Conservation (phyloP, 2,329 filamentous ascomycete species). For the Thielaviopsis musarum region DNA sequence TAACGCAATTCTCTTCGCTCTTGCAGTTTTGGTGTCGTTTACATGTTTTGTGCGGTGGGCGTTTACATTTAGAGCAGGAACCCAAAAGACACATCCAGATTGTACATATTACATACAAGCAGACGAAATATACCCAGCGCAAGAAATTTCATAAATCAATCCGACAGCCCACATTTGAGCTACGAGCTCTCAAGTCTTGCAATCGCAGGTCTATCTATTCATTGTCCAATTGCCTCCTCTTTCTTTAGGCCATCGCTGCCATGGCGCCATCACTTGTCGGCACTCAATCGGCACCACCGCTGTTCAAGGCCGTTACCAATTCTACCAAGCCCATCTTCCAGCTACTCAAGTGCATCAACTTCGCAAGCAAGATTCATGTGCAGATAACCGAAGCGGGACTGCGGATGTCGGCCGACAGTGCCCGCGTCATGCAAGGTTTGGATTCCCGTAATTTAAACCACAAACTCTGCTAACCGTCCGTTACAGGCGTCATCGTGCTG, state of each 20-base stretch:
- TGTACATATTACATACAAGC: background rate
- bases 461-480: conserved; percentile 5
- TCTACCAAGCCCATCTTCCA: conserved; percentile 61
- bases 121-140: background rate
- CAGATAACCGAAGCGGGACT: conserved; percentile 76
- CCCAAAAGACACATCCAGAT: background rate
- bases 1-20: conserved; percentile 14
- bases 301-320: conserved; percentile 61
- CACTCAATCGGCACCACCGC: conserved; percentile 20
- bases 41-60: conserved; percentile 97
- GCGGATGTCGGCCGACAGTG: conserved; percentile 75
- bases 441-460: background rate
- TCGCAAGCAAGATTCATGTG: conserved; percentile 39
- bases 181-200: no score
- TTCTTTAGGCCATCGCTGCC: conserved; percentile 14
- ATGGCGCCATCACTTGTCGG: background rate
- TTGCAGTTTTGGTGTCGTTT: conserved; percentile 74
- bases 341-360: conserved; percentile 40
- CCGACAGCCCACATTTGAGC: background rate
- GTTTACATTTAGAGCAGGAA: conserved; percentile 61
- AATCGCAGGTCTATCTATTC: background rate
- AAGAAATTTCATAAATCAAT: background rate
- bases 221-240: background rate
- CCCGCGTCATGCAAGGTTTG: conserved; percentile 77
- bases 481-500: conserved; percentile 49